Percentiles rank a stretch among this genome's conserved stretches.
Evolutionary conservation across 176 grass and related monocot genomes (phyloP).

Genomic region (Musa beccarii): DNA sequence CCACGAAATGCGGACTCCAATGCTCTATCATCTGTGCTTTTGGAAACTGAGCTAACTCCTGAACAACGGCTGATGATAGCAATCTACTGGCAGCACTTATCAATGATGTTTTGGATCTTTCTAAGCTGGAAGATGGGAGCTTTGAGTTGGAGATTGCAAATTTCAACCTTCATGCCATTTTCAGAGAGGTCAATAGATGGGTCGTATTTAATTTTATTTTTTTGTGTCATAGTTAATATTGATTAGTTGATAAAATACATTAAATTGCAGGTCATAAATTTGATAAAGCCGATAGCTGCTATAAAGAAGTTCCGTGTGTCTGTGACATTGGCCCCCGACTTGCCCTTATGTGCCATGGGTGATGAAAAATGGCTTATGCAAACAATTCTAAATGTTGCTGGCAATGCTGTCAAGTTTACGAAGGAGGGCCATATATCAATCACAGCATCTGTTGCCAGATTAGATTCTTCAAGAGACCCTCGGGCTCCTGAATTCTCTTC

Average conservation of each 20-base stretch:
- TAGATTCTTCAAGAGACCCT: constrained; percentile 72
- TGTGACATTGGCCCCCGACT: constrained; percentile 65
- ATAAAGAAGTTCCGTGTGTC: constrained; percentile 67
- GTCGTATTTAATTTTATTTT: not conserved
- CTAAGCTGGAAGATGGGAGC: constrained; percentile 23
- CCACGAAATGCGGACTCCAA: constrained; percentile 96
- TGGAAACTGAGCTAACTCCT: constrained; percentile 86
- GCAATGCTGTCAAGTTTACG: constrained; percentile 95
- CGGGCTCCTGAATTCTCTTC: constrained; percentile 65
- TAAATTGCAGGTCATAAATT: constrained; percentile 26
- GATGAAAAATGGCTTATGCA: constrained; percentile 93
- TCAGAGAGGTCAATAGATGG: constrained; percentile 26
- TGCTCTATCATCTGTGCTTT: constrained; percentile 80
- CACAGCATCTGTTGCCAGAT: constrained; percentile 55
- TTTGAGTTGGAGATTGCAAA: constrained; percentile 31
- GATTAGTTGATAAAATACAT: not conserved
- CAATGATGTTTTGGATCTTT: constrained; percentile 24
- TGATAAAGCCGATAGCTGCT: constrained; percentile 72
- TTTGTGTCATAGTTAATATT: not conserved
- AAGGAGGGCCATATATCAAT: constrained; percentile 88
- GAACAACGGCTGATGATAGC: constrained; percentile 79
- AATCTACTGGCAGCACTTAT: constrained; percentile 25
- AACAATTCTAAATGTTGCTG: constrained; percentile 80
- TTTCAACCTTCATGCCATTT: constrained; percentile 44
- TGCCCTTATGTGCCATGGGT: constrained; percentile 66